Percentiles rank a stretch among this genome's conserved stretches.
Conservation (phyloP, 2,329 filamentous ascomycete genomes). For the Neopestalotiopsis sp. region DNA sequence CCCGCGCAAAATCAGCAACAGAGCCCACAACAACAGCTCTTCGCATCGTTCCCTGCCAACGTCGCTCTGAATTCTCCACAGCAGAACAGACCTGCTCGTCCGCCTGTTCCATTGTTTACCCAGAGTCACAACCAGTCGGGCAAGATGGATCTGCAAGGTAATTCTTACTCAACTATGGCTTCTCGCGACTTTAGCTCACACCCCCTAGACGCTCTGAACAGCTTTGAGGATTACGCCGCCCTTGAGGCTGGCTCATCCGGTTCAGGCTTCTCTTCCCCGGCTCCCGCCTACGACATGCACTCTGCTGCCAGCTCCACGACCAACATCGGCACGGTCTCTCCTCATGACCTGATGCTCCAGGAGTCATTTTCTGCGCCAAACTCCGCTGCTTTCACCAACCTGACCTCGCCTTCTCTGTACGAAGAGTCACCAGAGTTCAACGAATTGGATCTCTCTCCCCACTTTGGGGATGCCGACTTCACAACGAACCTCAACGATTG, state of each 20-base stretch:
- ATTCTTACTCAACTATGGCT: conserved; percentile 25
- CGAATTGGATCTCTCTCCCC: conserved; percentile 80
- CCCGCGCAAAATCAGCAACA: conserved; percentile 46
- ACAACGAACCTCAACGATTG: conserved; percentile 62
- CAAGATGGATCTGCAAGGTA: conserved; percentile 66
- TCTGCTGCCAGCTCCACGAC: conserved; percentile 54
- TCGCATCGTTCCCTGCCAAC: conserved; percentile 67
- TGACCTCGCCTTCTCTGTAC: conserved; percentile 84
- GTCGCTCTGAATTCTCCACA: conserved; percentile 58
- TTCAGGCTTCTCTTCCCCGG: conserved; percentile 60
- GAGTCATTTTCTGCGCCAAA: conserved; percentile 79
- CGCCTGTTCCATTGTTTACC: conserved; percentile 75
- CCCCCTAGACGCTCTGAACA: conserved; percentile 57
- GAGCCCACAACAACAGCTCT: conserved; percentile 55
- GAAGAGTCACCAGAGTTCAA: conserved; percentile 77
- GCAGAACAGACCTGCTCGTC: conserved; percentile 59
- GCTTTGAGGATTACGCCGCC: conserved; percentile 63
- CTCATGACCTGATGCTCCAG: conserved; percentile 77
- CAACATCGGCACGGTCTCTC: conserved; percentile 78
- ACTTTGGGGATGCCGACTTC: conserved; percentile 69
- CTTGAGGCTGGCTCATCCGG: conserved; percentile 58
- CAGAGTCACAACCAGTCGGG: conserved; percentile 55
- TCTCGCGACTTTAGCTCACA: conserved; percentile 37
- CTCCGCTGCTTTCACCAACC: conserved; percentile 79
- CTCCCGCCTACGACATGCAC: conserved; percentile 57